Percentiles rank a stretch among this genome's conserved stretches.
phyloP scores from a whole-genome alignment of 2,329 filamentous ascomycete species.

The Plenodomus tracheiphilus region DNA sequence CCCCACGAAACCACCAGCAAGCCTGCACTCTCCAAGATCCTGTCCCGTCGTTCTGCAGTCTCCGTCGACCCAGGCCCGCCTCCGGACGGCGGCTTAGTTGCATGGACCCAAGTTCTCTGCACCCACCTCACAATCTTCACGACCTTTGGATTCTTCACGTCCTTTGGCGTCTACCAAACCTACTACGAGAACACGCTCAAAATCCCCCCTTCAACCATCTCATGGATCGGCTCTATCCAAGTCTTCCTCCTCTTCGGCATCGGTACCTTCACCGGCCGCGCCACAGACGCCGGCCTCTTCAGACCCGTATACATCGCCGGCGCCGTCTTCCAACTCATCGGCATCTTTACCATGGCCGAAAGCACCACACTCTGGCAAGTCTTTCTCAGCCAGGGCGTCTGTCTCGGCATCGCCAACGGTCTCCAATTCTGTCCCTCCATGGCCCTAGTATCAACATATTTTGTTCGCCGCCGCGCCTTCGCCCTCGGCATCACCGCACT shows the following conservation, averaged over 20 bases:
- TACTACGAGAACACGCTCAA: conserved; percentile 52
- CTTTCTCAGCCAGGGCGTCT: conserved; percentile 56
- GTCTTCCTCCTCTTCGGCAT: conserved; percentile 38
- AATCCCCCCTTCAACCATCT: conserved; percentile 39
- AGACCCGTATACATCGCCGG: conserved; percentile 32
- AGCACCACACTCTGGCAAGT: conserved; percentile 38
- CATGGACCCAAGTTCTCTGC: conserved; percentile 59
- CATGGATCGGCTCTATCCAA: conserved; percentile 40
- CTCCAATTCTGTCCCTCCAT: conserved; percentile 59
- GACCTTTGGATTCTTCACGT: conserved; percentile 58
- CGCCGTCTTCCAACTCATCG: conserved; percentile 37
- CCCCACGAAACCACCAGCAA: background rate
- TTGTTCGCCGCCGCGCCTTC: conserved; percentile 32
- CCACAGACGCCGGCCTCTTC: conserved; percentile 37
- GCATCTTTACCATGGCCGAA: conserved; percentile 36
- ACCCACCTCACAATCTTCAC: conserved; percentile 59
- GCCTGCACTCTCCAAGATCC: conserved; percentile 17
- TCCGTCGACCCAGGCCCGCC: conserved; percentile 34
- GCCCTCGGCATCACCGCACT: conserved; percentile 34
- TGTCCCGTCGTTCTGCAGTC: conserved; percentile 27
- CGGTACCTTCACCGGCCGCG: conserved; percentile 34
- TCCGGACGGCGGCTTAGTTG: conserved; percentile 55
- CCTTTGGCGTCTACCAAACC: conserved; percentile 61
- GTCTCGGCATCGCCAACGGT: conserved; percentile 57
- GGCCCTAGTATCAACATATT: conserved; percentile 54